Percentiles rank a stretch among this genome's conserved stretches.
phyloP scores from a whole-genome alignment of 768 basidiomycete genomes.

The Mycena floridula region DNA sequence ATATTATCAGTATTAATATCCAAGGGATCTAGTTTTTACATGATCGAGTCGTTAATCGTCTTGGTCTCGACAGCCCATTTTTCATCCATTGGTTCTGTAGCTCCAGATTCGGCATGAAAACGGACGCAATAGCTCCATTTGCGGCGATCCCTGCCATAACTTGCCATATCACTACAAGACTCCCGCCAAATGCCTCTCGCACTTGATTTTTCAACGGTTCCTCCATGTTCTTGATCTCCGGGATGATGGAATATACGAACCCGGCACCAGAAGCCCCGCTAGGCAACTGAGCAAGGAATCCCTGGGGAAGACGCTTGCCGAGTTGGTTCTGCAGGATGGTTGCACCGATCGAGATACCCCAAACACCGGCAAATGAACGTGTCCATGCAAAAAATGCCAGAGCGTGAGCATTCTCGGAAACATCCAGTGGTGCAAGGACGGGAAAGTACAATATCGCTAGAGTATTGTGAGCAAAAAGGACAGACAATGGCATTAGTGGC shows the following conservation, averaged over 20 bases:
- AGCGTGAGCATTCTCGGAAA: constrained; percentile 34
- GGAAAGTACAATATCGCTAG: constrained; percentile 30
- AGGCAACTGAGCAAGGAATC: constrained; percentile 27
- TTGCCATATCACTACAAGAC: constrained; percentile 31
- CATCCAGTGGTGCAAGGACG: constrained; percentile 38
- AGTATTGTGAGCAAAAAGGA: not conserved
- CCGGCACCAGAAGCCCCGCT: constrained; percentile 31
- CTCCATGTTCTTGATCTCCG: constrained; percentile 28
- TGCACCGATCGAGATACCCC: constrained; percentile 46
- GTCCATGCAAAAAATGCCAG: constrained; percentile 36
- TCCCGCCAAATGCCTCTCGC: constrained; percentile 31
- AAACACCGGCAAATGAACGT: constrained; percentile 34
- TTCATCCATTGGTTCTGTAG: not conserved
- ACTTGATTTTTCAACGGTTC: constrained; percentile 26
- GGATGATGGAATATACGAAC: constrained; percentile 35
- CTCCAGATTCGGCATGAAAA: not conserved
- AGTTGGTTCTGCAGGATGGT: constrained; percentile 49
- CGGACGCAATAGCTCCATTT: constrained; percentile 18
- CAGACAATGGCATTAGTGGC: constrained; percentile 5
- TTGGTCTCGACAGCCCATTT: not conserved
- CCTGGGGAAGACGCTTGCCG: constrained; percentile 29
- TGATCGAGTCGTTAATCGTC: not conserved
- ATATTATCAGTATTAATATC: too few species aligned
- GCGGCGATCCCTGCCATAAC: constrained; percentile 28
- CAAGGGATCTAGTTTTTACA: too few species aligned